phyloP scores from a whole-genome alignment of 2,329 filamentous ascomycete genomes.

The Talaromyces sp. region DNA sequence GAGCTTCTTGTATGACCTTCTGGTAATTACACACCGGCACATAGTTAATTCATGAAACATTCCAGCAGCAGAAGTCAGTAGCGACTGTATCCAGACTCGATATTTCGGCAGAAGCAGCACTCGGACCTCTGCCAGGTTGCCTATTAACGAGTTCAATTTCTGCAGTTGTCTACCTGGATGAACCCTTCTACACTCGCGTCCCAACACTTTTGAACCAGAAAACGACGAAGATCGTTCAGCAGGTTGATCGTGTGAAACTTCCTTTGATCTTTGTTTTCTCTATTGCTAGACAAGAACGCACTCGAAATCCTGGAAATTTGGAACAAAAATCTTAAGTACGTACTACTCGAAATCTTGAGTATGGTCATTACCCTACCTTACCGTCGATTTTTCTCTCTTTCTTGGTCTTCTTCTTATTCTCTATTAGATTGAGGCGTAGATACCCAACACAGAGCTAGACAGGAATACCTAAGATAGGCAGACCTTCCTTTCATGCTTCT shows the following conservation, averaged over 20 bases:
- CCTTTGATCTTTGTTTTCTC: no score
- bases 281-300: not conserved
- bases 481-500: not conserved
- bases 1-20: not conserved
- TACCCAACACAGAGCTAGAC: not conserved
- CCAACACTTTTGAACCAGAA: not conserved
- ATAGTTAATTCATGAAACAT: not conserved
- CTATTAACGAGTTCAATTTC: not conserved
- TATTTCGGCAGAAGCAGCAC: not conserved
- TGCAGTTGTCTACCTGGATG: not conserved
- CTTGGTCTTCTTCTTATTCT: not conserved
- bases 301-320: not conserved
- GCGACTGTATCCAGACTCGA: not conserved
- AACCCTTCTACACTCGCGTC: not conserved
- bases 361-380: not conserved
- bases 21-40: not conserved
- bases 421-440: not conserved
- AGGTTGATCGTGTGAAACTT: not conserved
- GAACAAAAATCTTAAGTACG: not conserved
- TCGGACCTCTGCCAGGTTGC: not conserved
- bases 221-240: not conserved
- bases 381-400: not conserved
- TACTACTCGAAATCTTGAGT: not conserved
- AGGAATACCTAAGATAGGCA: not conserved
- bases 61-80: not conserved